phyloP scores from a whole-genome alignment of 306 rosid species.

The Dicorynia guianensis region DNA sequence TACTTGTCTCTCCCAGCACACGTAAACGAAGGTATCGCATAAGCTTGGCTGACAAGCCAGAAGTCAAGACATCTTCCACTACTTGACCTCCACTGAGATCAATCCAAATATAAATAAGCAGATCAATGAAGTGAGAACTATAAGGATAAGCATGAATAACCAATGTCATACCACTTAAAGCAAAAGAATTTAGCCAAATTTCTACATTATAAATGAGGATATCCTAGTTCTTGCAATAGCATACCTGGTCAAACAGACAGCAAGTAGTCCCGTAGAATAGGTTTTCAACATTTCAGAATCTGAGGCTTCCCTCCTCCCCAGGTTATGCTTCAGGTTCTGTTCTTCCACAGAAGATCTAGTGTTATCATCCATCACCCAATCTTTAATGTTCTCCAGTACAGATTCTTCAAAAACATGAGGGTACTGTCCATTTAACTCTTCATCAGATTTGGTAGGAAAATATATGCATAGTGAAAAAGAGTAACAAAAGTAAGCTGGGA shows the following conservation, averaged over 20 bases:
- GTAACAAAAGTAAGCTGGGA: not conserved
- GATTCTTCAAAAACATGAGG: conserved; percentile 93
- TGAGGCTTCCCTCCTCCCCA: conserved; percentile 65
- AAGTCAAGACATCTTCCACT: conserved; percentile 92
- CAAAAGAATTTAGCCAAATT: conserved; percentile 26
- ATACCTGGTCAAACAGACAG: conserved; percentile 83
- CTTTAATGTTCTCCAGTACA: conserved; percentile 74
- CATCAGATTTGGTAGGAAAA: conserved; percentile 33
- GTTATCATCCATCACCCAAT: conserved; percentile 82
- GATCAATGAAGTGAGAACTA: conserved; percentile 10
- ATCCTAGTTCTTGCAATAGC: conserved; percentile 23
- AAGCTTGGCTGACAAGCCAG: conserved; percentile 91
- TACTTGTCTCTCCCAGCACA: conserved; percentile 82
- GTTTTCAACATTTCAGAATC: conserved; percentile 90
- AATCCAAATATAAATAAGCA: conserved; percentile 20
- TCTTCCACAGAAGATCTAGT: conserved; percentile 56
- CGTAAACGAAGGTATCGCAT: conserved; percentile 94
- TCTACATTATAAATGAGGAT: not conserved
- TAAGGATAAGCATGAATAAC: conserved; percentile 19
- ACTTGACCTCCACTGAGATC: conserved; percentile 73
- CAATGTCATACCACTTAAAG: not conserved
- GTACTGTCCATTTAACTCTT: conserved; percentile 66
- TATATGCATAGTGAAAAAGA: not conserved
- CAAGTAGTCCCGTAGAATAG: conserved; percentile 92
- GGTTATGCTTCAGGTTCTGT: conserved; percentile 60